phyloP scores from a whole-genome alignment of 2,329 filamentous ascomycete species.

The Aspergillus sp. region DNA sequence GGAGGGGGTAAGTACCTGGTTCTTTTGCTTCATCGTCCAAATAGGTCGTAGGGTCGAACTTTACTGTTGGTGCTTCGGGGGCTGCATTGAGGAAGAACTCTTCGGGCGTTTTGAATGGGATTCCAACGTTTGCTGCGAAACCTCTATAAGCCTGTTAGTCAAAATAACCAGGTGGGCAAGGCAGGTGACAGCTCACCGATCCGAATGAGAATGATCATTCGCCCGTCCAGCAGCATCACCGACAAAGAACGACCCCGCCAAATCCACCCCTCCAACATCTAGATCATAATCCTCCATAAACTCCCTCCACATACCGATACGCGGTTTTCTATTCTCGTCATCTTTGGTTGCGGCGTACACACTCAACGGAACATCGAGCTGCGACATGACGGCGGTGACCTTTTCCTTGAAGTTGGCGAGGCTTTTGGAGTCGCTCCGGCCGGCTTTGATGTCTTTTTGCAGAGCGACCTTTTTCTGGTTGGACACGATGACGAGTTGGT shows the following conservation, averaged over 20 bases:
- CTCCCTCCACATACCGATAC: constrained; percentile 81
- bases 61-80: constrained; percentile 60
- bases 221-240: constrained; percentile 69
- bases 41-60: constrained; percentile 66
- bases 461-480: constrained; percentile 84
- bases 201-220: constrained; percentile 57
- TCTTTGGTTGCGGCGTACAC: constrained; percentile 82
- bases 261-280: constrained; percentile 57
- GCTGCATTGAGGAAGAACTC: constrained; percentile 76
- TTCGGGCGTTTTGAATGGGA: constrained; percentile 80
- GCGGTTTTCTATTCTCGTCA: constrained; percentile 81
- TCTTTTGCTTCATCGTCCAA: constrained; percentile 31
- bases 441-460: constrained; percentile 65
- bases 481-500: constrained; percentile 72
- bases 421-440: constrained; percentile 63
- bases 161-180: not conserved
- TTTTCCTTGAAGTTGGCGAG: constrained; percentile 80
- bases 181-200: constrained; percentile 42
- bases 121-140: constrained; percentile 77
- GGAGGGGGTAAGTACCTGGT: constrained; percentile 12
- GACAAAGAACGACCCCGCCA: constrained; percentile 72
- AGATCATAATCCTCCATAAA: constrained; percentile 59
- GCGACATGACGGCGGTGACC: constrained; percentile 61
- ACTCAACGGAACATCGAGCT: constrained; percentile 65
- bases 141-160: constrained; percentile 48